Base-by-base conservation (phyloP, 1,139 yeast species). In the Lodderomyces beijingensis region DNA sequence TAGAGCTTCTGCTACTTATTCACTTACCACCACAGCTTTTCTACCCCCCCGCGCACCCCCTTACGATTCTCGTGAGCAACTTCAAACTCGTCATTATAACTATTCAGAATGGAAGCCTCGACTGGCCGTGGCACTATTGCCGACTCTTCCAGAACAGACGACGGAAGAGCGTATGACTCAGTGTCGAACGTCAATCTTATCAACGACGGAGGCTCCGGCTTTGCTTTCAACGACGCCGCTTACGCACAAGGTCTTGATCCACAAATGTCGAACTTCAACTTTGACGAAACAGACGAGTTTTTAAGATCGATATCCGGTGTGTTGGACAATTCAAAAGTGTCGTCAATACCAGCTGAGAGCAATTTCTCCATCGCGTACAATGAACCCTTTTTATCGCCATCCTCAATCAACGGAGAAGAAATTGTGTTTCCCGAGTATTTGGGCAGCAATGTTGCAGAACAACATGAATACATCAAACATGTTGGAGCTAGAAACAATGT, bases 231-330 rank as follows among this genome's bases (percentile, higher is more conserved):
- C 12, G 30, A 27, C n/a, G 11, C 25, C 10, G n/a, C n/a, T n/a
- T 29, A 28, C 19, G 15, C 13, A 16, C 21, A 15, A 25, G 28
- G 30, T 19, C 19, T 26, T 18, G 28, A 30, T 7, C 21, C 32
- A 7, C 15, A 16, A 10, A 27, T 27, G 22, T 29, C 34, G 10
- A 24, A 28, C 27, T 53, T 55, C 40, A 62, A 62, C 38, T 64
- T 64, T 44, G 65, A 58, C 21, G 47, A 55, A 27, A 54, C 69
- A 18, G 67, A 64, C 39, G 55, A 46, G 35, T 63, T 64, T 35
- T 49, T 64, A 33, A 58, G 51, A 34, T 50, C 53, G 28, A 53
- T 64, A 15, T 54, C 63, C 16, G 62, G 59, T 3, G 47, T 57
- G 1, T 29, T 43, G 20, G 33, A 33, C 4, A 33, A 29, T 23